phyloP scores from a whole-genome alignment of 805 yeast genomes.

The Kazachstania kunashirensis region DNA sequence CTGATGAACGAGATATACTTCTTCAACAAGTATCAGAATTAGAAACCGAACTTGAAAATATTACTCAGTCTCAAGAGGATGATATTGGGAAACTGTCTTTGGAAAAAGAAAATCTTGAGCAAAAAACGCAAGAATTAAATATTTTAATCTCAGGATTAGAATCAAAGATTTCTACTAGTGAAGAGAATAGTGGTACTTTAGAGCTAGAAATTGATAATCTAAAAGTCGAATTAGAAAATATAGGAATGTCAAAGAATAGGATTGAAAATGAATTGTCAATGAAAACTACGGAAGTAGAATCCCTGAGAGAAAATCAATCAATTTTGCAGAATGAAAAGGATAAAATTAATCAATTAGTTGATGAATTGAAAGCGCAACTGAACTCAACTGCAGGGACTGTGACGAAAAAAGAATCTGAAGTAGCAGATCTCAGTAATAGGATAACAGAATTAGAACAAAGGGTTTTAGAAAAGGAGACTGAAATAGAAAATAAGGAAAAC shows the following conservation, averaged over 20 bases:
- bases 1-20: conserved; percentile 5
- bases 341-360: neutral
- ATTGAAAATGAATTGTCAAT: too few species aligned
- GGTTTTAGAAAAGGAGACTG: too few species aligned
- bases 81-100: neutral
- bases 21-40: conserved; percentile 4
- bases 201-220: neutral
- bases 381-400: too few species aligned
- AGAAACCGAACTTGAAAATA: conserved; percentile 1
- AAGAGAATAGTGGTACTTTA: neutral
- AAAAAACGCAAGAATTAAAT: neutral
- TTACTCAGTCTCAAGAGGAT: neutral
- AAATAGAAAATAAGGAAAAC: too few species aligned
- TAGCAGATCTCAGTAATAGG: too few species aligned
- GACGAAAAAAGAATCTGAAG: neutral
- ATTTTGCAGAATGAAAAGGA: neutral
- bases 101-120: neutral
- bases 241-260: too few species aligned
- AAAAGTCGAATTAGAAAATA: too few species aligned
- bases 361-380: too few species aligned
- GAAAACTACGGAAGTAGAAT: too few species aligned
- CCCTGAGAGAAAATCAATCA: neutral
- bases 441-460: too few species aligned
- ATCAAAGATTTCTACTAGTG: neutral
- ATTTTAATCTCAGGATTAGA: neutral